Percentiles rank a stretch among this genome's conserved stretches.
Evolutionary conservation across 2,329 filamentous ascomycete species (phyloP).

Genomic region (Cladophialophora bantiana): DNA sequence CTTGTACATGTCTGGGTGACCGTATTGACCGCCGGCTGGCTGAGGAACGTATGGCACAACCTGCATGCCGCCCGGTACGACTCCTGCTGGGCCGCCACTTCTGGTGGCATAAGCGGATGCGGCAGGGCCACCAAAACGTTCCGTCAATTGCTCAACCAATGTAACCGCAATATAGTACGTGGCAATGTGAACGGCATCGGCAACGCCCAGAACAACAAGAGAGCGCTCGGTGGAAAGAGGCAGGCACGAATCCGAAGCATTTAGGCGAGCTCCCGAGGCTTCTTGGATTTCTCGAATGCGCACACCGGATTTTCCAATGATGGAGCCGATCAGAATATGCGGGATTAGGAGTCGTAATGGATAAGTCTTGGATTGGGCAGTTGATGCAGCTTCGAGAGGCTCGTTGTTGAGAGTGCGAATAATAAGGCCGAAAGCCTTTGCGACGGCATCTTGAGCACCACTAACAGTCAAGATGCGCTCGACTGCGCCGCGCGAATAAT

Average conservation of each 20-base stretch:
- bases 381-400: conserved; percentile 84
- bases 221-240: conserved; percentile 96
- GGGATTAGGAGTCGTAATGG: conserved; percentile 93
- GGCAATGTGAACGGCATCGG: conserved; percentile 97
- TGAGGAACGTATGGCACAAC: conserved; percentile 98
- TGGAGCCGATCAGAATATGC: conserved; percentile 96
- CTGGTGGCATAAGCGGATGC: conserved; percentile 98
- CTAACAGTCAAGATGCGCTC: conserved; percentile 98
- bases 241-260: conserved; percentile 93
- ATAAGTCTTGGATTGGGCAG: conserved; percentile 94
- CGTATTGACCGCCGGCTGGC: conserved; percentile 89
- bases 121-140: conserved; percentile 92
- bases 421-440: conserved; percentile 98
- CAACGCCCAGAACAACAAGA: conserved; percentile 96
- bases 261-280: conserved; percentile 92
- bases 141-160: conserved; percentile 95
- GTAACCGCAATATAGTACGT: conserved; percentile 99
- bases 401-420: conserved; percentile 99
- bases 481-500: conserved; percentile 95
- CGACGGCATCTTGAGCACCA: conserved; percentile 92
- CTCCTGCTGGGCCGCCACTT: conserved; percentile 89
- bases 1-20: conserved; percentile 83
- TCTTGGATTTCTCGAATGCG: conserved; percentile 99
- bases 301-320: conserved; percentile 96
- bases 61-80: conserved; percentile 96